Conservation (phyloP, 768 basidiomycete species). For the Boletus sp. region DNA sequence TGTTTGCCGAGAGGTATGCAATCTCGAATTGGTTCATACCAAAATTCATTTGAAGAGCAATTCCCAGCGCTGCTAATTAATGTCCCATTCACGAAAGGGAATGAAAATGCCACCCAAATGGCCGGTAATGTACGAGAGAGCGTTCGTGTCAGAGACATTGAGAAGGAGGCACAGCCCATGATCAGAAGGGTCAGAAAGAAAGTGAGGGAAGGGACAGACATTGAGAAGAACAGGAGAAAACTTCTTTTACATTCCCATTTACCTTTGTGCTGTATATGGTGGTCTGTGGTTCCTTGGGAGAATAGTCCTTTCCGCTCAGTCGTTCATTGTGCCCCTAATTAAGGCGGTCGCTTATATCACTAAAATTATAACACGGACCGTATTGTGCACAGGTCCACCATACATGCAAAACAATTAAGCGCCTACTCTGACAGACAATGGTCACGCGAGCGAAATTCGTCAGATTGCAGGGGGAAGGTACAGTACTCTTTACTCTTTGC, state of each 20-base stretch:
- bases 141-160: neutral
- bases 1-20: constrained; percentile 10
- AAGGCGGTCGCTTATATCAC: neutral
- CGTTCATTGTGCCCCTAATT: constrained; percentile 5
- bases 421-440: neutral
- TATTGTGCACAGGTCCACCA: neutral
- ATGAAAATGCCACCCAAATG: constrained; percentile 8
- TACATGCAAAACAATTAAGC: neutral
- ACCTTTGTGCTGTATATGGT: constrained; percentile 6
- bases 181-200: neutral
- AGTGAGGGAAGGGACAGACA: neutral
- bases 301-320: neutral
- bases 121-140: neutral
- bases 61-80: constrained; percentile 6
- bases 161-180: constrained; percentile 8
- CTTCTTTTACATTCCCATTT: neutral
- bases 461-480: constrained; percentile 29
- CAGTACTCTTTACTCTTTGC: constrained; percentile 33
- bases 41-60: constrained; percentile 17
- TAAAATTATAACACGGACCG: neutral
- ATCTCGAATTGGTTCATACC: constrained; percentile 11
- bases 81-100: constrained; percentile 6
- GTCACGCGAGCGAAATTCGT: constrained; percentile 19
- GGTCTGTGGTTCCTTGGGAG: neutral
- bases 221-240: neutral